phyloP scores from a whole-genome alignment of 2,329 filamentous ascomycete genomes.

The Colletotrichum costaricense region DNA sequence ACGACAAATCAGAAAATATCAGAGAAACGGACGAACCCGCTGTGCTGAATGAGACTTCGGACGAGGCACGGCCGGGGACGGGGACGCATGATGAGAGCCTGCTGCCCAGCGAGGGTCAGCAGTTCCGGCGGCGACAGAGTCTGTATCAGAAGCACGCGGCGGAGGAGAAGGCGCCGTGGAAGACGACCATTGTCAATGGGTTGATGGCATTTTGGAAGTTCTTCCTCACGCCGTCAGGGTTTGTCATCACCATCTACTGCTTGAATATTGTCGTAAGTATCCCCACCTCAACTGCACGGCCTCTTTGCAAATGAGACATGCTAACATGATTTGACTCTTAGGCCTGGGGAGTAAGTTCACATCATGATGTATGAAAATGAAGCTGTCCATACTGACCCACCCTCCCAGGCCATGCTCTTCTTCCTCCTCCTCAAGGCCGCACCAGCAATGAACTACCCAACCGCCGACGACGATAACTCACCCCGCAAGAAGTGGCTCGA shows the following conservation, averaged over 20 bases:
- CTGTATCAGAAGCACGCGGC: slow-evolving; percentile 38
- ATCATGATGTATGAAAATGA: neutral
- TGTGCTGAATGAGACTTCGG: neutral
- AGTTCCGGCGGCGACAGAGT: slow-evolving; percentile 37
- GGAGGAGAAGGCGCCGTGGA: slow-evolving; percentile 40
- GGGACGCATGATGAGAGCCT: neutral
- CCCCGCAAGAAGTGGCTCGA: slow-evolving; percentile 38
- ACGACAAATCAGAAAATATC: neutral
- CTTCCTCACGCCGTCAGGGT: slow-evolving; percentile 42
- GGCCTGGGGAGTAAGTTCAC: slow-evolving; percentile 41
- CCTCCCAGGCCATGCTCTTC: slow-evolving; percentile 42
- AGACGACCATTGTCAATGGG: slow-evolving; percentile 40
- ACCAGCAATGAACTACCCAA: slow-evolving; percentile 37
- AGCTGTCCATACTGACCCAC: neutral
- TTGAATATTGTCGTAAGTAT: slow-evolving; percentile 44
- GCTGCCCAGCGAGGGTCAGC: neutral
- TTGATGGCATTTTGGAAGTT: slow-evolving; percentile 44
- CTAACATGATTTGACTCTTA: slow-evolving; percentile 20
- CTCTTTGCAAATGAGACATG: neutral
- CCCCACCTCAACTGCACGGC: too few relatives aligned
- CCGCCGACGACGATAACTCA: slow-evolving; percentile 35
- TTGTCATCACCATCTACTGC: slow-evolving; percentile 44
- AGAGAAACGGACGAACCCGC: neutral
- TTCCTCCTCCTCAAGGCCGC: slow-evolving; percentile 42
- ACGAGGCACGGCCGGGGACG: neutral